phyloP scores from a whole-genome alignment of 257 asterid genomes.

The Ilex aquifolium region DNA sequence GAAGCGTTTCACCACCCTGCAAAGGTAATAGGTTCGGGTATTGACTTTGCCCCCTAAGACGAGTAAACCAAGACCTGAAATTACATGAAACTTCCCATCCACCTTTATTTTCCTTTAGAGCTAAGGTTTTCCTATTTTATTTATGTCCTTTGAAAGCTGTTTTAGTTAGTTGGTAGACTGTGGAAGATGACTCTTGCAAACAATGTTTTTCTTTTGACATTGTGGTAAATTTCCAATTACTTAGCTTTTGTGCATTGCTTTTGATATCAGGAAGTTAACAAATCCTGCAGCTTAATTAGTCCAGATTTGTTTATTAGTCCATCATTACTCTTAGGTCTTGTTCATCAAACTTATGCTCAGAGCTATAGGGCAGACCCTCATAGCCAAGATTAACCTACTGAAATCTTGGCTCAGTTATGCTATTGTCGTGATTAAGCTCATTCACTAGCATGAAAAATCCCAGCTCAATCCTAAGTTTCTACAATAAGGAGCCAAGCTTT shows the following conservation, averaged over 20 bases:
- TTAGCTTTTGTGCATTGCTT: background rate
- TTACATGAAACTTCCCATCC: slow-evolving; percentile 13
- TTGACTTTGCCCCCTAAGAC: slow-evolving; percentile 43
- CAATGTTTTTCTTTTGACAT: background rate
- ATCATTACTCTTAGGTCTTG: too few relatives aligned
- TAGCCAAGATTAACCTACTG: too few relatives aligned
- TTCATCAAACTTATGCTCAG: too few relatives aligned
- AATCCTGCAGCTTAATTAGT: too few relatives aligned
- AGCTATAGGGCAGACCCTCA: too few relatives aligned
- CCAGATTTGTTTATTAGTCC: too few relatives aligned
- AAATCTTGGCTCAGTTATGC: too few relatives aligned
- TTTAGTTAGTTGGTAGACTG: slow-evolving; percentile 9
- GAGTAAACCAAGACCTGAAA: slow-evolving; percentile 27
- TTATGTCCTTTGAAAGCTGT: slow-evolving; percentile 10
- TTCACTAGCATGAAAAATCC: too few relatives aligned
- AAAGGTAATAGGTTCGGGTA: slow-evolving; percentile 76
- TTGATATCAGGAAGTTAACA: background rate
- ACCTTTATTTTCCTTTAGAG: slow-evolving; percentile 6
- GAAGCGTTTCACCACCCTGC: slow-evolving; percentile 16
- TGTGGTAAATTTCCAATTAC: background rate
- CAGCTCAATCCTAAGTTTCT: too few relatives aligned
- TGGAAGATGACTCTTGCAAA: slow-evolving; percentile 8
- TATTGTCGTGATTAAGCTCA: too few relatives aligned
- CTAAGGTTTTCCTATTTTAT: slow-evolving; percentile 4
- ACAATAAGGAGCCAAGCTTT: too few relatives aligned